Conservation (phyloP, 768 basidiomycete species). For the Chiua virens region DNA sequence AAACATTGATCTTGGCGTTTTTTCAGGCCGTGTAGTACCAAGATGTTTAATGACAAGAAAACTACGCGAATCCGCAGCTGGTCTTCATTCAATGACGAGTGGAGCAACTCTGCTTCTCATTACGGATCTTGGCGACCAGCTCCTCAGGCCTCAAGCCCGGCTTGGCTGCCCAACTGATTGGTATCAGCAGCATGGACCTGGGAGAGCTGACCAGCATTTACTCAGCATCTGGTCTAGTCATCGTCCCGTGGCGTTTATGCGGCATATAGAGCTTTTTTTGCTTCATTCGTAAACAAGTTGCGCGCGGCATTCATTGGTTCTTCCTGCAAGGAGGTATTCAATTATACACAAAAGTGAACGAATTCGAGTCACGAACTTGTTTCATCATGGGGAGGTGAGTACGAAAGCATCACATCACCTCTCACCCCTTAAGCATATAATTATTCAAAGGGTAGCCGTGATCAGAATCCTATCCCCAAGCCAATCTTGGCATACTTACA, state of each 20-base stretch:
- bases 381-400: background rate
- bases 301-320: background rate
- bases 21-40: background rate
- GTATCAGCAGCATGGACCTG: background rate
- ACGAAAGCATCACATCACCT: background rate
- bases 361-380: background rate
- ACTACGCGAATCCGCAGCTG: constrained; percentile 3
- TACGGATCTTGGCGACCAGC: background rate
- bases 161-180: background rate
- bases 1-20: background rate
- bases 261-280: constrained; percentile 7
- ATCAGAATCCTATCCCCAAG: background rate
- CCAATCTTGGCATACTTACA: constrained; percentile 9
- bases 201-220: background rate
- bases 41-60: background rate
- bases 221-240: background rate
- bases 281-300: background rate
- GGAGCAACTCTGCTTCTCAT: background rate
- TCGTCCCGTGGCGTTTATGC: constrained; percentile 27
- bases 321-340: background rate
- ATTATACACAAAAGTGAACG: background rate
- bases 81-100: background rate
- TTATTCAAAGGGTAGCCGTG: background rate
- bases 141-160: background rate
- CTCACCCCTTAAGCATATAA: background rate